A percentile compares a stretch with the other conserved stretches of the same genome.
These are phyloP conservation scores for Metschnikowia hibisci DNA, from an alignment of 805 yeast genomes.

Conservation along the genomic window DNA sequence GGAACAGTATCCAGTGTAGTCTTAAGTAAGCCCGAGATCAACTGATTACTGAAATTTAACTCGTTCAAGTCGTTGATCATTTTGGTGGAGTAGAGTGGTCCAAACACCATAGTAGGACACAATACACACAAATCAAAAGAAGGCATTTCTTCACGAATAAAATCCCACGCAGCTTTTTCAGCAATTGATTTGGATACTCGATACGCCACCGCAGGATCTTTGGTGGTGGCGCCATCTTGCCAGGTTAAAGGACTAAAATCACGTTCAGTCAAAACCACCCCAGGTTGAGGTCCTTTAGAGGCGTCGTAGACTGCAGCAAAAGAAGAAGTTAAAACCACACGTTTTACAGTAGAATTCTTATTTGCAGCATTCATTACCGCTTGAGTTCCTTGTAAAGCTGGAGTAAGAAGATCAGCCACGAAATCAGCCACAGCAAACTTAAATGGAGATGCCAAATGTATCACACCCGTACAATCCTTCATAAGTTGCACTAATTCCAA, in stretches of 20 bases:
- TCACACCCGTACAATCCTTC: constrained; percentile 6
- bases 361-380: constrained; percentile 42
- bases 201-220: constrained; percentile 9
- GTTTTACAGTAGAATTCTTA: constrained; percentile 9
- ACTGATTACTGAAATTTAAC: constrained; percentile 8
- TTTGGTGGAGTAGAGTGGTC: constrained; percentile 5
- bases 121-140: constrained; percentile 6
- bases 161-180: constrained; percentile 11
- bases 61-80: constrained; percentile 3
- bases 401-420: constrained; percentile 48
- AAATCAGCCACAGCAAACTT: constrained; percentile 41
- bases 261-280: constrained; percentile 5
- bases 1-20: not conserved
- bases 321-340: constrained; percentile 22
- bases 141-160: constrained; percentile 3
- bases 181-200: constrained; percentile 8
- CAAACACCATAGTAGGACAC: constrained; percentile 11
- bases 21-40: constrained; percentile 1
- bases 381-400: constrained; percentile 52
- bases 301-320: constrained; percentile 22
- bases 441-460: constrained; percentile 62
- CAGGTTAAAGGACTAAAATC: constrained; percentile 9
- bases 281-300: constrained; percentile 16
- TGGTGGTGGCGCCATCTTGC: constrained; percentile 8
- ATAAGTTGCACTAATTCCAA: not conserved